phyloP scores from a whole-genome alignment of 192 early-diverging fungal species.

The Gamsiella multidivaricata region DNA sequence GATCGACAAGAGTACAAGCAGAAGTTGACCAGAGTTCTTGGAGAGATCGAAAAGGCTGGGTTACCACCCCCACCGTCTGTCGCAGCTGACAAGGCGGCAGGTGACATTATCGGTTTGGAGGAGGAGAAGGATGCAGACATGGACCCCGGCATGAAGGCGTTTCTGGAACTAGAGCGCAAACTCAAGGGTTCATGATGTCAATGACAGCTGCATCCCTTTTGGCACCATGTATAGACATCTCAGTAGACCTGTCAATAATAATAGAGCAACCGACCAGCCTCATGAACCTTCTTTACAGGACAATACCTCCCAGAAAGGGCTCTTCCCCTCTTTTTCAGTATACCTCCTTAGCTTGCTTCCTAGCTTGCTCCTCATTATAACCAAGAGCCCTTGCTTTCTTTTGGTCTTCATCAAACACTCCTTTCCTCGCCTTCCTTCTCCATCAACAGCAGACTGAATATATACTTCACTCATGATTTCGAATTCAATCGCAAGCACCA shows the following conservation, averaged over 20 bases:
- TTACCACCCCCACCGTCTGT: slow-evolving; percentile 31
- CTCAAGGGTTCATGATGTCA: slow-evolving; percentile 45
- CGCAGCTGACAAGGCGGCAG: neutral
- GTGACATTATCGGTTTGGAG: too few relatives aligned
- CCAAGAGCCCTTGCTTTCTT: slow-evolving; percentile 29
- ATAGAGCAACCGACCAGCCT: too few relatives aligned
- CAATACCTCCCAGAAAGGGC: too few relatives aligned
- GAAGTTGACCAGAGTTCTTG: slow-evolving; percentile 16
- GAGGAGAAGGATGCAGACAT: slow-evolving; percentile 54
- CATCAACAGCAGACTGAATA: neutral
- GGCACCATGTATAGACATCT: too few relatives aligned
- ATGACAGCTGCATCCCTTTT: too few relatives aligned
- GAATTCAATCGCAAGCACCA: slow-evolving; percentile 7
- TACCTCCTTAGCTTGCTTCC: too few relatives aligned
- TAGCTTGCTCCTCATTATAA: too few relatives aligned
- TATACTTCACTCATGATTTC: slow-evolving; percentile 3
- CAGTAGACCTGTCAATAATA: too few relatives aligned
- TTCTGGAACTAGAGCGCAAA: slow-evolving; percentile 60
- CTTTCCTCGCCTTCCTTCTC: neutral
- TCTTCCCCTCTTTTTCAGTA: too few relatives aligned
- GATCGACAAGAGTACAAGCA: slow-evolving; percentile 45
- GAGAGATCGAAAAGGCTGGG: slow-evolving; percentile 32
- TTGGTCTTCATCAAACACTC: neutral
- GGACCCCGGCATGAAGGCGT: slow-evolving; percentile 65
- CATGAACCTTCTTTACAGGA: too few relatives aligned